A percentile compares a stretch with the other conserved stretches of the same genome.
Evolutionary conservation across 2,329 filamentous ascomycete species (phyloP).

Genomic region (Malbranchea zuffiana): DNA sequence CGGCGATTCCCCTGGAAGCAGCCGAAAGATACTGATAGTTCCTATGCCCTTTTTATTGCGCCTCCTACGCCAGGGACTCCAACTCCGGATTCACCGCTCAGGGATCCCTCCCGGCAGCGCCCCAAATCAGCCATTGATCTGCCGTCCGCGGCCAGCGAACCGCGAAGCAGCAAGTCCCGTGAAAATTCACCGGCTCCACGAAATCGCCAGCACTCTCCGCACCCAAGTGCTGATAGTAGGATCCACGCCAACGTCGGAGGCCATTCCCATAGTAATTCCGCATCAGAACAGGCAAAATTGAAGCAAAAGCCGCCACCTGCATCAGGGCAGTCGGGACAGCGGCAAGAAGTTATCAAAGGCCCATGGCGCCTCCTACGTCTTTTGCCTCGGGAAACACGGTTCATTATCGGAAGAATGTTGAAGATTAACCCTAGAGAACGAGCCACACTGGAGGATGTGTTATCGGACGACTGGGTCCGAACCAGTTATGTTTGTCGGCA

Average conservation of each 20-base stretch:
- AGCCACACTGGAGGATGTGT: slow-evolving; percentile 73
- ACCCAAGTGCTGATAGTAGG: slow-evolving; percentile 8
- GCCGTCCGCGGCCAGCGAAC: slow-evolving; percentile 19
- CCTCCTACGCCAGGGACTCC: slow-evolving; percentile 62
- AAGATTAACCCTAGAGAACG: slow-evolving; percentile 74
- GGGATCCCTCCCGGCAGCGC: slow-evolving; percentile 22
- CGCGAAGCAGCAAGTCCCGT: slow-evolving; percentile 4
- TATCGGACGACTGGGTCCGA: slow-evolving; percentile 83
- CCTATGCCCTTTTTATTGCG: slow-evolving; percentile 83
- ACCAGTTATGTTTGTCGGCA: slow-evolving; percentile 73
- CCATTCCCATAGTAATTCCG: slow-evolving; percentile 4
- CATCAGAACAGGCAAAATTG: slow-evolving; percentile 14
- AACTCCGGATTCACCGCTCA: slow-evolving; percentile 32
- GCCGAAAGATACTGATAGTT: slow-evolving; percentile 82
- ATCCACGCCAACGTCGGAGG: slow-evolving; percentile 10
- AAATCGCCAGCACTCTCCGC: slow-evolving; percentile 1
- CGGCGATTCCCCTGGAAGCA: slow-evolving; percentile 96
- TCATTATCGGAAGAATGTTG: slow-evolving; percentile 87
- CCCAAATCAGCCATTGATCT: slow-evolving; percentile 30
- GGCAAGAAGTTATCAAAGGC: slow-evolving; percentile 72
- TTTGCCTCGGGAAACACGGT: slow-evolving; percentile 75
- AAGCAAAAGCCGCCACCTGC: slow-evolving; percentile 6
- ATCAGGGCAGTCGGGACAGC: slow-evolving; percentile 22
- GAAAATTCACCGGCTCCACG: slow-evolving; percentile 2
- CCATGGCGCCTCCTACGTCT: slow-evolving; percentile 83